Base-by-base conservation (phyloP, 768 basidiomycete genomes). In the Guyanaporus albipodus region DNA sequence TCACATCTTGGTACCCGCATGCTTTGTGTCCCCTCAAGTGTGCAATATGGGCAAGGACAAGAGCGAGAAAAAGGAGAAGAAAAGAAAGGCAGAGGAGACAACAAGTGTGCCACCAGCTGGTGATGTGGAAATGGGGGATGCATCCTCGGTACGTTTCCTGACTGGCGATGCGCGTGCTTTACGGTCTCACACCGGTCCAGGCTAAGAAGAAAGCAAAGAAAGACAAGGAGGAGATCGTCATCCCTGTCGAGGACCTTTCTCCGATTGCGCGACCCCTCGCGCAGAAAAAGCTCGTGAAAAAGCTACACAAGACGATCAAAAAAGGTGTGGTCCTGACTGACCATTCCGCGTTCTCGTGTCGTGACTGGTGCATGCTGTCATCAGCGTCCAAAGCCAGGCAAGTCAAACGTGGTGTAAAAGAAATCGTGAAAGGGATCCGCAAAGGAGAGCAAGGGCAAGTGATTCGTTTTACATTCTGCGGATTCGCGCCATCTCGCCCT, bases 331-430 rank as follows among this genome's bases (percentile, higher is more conserved):
- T 47, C 27, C 3, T 12, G 8, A 26, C 10, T 21, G 8, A 12
- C 8, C 17, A 21, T 29, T 35, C 35, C 38, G 18, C 12, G 18
- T 55, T 19, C 27, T n/a, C 31, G 28, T 23, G 28, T 48, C 8
- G 21, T 18, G 28, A 47, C 21, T n/a, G 8, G 22, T 15, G 24
- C 14, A 26, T 14, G 24, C 8, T 26, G 32, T 44, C 38, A 26
- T 29, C 58, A 95, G 92, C 96, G 15, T 93, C 94, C 21, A 96
- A 95, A 67, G 83, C 83, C 32, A 82, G 95, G 49, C 93, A 96
- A 67, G 86, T 98, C 26, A 97, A 96, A 73, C 82, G 96, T 36
- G 96, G 96, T 32, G 95, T 99, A 38, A 98, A 98, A 69, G 96
- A 99, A 68, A 91, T 99, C 27, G 92, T 96, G 35, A 99, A 99